Conservation (phyloP, 495 filamentous ascomycete species). For the Symbiotaphrina buchneri region DNA sequence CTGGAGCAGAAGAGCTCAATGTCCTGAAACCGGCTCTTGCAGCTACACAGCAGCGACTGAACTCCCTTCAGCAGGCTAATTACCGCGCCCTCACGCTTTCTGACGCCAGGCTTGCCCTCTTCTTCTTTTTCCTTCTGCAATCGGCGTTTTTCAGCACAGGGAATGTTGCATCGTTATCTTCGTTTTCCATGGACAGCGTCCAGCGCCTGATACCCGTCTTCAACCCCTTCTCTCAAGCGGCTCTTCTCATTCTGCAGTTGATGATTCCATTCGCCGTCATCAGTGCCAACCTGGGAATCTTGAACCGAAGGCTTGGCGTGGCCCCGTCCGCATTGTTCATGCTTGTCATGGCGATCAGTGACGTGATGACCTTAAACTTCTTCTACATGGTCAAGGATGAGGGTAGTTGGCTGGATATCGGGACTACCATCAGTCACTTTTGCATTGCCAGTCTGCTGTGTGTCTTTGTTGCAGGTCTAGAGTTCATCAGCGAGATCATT, state of each 20-base stretch:
- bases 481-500: conserved; percentile 68
- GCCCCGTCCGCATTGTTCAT: conserved; percentile 77
- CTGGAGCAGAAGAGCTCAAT: background rate
- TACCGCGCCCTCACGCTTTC: conserved; percentile 58
- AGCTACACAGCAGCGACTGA: conserved; percentile 8
- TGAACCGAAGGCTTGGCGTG: conserved; percentile 70
- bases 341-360: conserved; percentile 79
- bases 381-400: conserved; percentile 95
- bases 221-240: conserved; percentile 78
- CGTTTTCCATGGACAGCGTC: conserved; percentile 85
- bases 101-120: conserved; percentile 70
- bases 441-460: conserved; percentile 73
- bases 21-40: background rate
- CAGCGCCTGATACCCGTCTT: conserved; percentile 85
- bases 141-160: conserved; percentile 95
- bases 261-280: conserved; percentile 89
- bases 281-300: conserved; percentile 77
- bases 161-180: conserved; percentile 85
- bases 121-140: conserved; percentile 89
- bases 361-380: conserved; percentile 88
- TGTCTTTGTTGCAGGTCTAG: conserved; percentile 75
- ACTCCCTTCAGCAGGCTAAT: background rate
- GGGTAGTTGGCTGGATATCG: conserved; percentile 93
- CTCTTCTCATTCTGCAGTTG: conserved; percentile 71
- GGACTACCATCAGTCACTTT: conserved; percentile 87